Base-by-base conservation (phyloP, 2,329 filamentous ascomycete genomes). In the Paecilomyces niveus region DNA sequence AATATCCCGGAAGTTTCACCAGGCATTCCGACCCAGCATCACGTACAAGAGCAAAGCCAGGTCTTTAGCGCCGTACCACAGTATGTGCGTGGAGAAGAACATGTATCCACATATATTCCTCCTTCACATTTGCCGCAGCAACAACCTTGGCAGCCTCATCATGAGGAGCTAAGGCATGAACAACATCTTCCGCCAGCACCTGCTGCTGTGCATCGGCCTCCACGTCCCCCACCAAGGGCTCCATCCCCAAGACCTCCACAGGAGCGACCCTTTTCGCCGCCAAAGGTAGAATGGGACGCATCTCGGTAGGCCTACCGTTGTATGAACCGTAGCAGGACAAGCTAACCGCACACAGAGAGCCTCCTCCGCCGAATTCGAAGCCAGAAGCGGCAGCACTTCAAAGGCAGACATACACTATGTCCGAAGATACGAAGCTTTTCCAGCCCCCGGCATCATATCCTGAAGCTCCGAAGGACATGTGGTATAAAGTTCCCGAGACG, bases 311-410 rank as follows among this genome's bases (percentile, higher is more conserved):
- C 67, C 22, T 33, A 31, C 29, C 53, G n/a, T 21, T 55, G 9
- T 55, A 11, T 31, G 13, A 49, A 45, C 21, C 13, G 29, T 29
- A 21, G 11, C 15, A 54, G 26, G 32, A 21, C 39, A 52, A 22
- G 3, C 66, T 73, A 56, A 72, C 60, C 55, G 35, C 53, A 33
- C 50, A 54, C 64, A 89, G 87, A 70, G 83, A 87, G 66, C 75
- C 79, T 29, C 85, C 85, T 18, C 85, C 85, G 3, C 57, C 73
- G 2, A 75, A 89, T 68, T 90, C 92, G 4, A 88, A 81, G 69
- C 92, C 92, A 8, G 94, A 97, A 80, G 93, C 92, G 6, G 79
- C 85, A 61, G 90, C 95, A 72, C 89, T 97, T 68, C 90, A 92
- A 15, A 81, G 82, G 53, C 84, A 86, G 58, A 85, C 85, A 57